Evolutionary conservation across 345 rosid genomes (phyloP).

Genomic region (Cardamine resedifolia): DNA sequence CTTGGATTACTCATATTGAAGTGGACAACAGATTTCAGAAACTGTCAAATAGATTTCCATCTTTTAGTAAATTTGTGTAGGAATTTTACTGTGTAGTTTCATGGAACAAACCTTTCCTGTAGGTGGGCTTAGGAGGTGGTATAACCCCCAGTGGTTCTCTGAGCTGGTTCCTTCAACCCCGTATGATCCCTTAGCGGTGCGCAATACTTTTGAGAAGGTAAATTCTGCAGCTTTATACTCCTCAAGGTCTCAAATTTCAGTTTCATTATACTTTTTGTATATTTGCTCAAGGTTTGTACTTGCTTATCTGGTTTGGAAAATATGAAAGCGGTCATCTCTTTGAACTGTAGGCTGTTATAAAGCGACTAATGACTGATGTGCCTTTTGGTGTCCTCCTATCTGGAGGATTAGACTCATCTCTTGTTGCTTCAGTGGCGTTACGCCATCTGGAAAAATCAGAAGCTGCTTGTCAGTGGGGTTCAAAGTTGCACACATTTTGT

Average conservation of each 20-base stretch:
- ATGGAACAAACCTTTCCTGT: constrained; percentile 31
- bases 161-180: constrained; percentile 71
- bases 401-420: constrained; percentile 89
- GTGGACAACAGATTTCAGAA: neutral
- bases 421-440: constrained; percentile 78
- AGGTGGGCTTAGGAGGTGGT: constrained; percentile 82
- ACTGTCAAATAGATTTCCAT: neutral
- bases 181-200: constrained; percentile 55
- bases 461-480: constrained; percentile 82
- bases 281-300: no score
- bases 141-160: constrained; percentile 67
- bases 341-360: constrained; percentile 63
- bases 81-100: neutral
- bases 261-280: neutral
- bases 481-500: constrained; percentile 74
- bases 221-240: constrained; percentile 16
- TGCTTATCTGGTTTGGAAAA: neutral
- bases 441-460: constrained; percentile 60
- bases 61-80: neutral
- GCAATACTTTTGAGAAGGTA: constrained; percentile 71
- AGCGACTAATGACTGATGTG: constrained; percentile 87
- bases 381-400: constrained; percentile 88
- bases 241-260: constrained; percentile 4
- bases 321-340: neutral
- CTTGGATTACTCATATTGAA: constrained; percentile 3